Conservation (phyloP, 164 flowering plant genomes). For the Tetrastigma voinierianum region DNA sequence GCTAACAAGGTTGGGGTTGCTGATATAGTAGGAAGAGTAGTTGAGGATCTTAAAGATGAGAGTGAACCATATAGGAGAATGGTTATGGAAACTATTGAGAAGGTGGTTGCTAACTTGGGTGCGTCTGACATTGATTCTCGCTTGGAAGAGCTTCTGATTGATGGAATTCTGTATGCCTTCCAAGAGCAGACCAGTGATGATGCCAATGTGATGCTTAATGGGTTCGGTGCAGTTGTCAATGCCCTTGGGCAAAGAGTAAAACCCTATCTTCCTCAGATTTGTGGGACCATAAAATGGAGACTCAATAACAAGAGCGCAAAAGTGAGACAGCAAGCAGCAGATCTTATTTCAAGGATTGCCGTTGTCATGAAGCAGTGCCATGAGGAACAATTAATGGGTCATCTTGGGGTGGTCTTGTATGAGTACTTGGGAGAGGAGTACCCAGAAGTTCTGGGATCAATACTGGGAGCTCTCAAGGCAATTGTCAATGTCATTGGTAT, state of each 20-base stretch:
- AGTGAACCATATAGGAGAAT: conserved; percentile 97
- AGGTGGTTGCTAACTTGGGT: conserved; percentile 91
- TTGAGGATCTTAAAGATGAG: conserved; percentile 98
- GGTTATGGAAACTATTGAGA: conserved; percentile 99
- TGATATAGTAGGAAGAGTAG: conserved; percentile 92
- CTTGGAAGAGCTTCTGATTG: conserved; percentile 91
- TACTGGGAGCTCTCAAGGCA: conserved; percentile 90
- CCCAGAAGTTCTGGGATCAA: conserved; percentile 95
- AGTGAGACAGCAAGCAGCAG: conserved; percentile 98
- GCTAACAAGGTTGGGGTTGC: conserved; percentile 98
- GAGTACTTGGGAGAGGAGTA: conserved; percentile 97
- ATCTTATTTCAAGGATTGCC: conserved; percentile 96
- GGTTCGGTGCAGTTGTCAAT: conserved; percentile 98
- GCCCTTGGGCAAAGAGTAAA: conserved; percentile 94
- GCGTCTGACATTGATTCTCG: conserved; percentile 95
- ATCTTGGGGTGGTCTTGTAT: conserved; percentile 93
- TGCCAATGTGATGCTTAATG: conserved; percentile 98
- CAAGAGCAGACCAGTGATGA: conserved; percentile 99
- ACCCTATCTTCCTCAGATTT: conserved; percentile 96
- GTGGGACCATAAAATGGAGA: conserved; percentile 99
- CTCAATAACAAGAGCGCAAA: conserved; percentile 98
- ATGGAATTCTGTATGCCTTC: conserved; percentile 96
- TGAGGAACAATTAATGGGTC: conserved; percentile 99
- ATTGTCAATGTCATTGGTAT: conserved; percentile 98
- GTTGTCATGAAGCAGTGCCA: conserved; percentile 99